phyloP scores from a whole-genome alignment of 2,329 filamentous ascomycete species.

The Anisogramma anomala region DNA sequence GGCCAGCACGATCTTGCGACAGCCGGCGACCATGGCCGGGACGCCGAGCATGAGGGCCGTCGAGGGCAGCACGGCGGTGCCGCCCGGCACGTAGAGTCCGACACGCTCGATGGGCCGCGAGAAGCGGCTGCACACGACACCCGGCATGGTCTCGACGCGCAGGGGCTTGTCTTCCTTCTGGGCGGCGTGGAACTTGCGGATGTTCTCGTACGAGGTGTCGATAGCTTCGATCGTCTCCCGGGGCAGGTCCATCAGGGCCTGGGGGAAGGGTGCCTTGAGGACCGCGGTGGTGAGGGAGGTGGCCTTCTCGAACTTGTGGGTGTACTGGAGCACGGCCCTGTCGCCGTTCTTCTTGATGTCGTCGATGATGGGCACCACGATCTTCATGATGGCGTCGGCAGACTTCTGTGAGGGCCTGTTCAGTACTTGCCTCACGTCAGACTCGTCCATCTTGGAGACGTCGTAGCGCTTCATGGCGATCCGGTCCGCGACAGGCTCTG shows the following conservation, averaged over 20 bases:
- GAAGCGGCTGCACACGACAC: slow-evolving; percentile 89
- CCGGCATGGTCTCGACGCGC: slow-evolving; percentile 92
- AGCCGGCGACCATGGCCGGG: slow-evolving; percentile 93
- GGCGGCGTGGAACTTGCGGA: slow-evolving; percentile 82
- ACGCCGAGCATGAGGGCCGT: slow-evolving; percentile 97
- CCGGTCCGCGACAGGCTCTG: slow-evolving; percentile 28
- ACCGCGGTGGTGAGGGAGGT: slow-evolving; percentile 83
- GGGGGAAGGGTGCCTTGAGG: slow-evolving; percentile 76
- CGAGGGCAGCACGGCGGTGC: slow-evolving; percentile 91
- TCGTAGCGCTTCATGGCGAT: slow-evolving; percentile 79
- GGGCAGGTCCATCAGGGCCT: slow-evolving; percentile 72
- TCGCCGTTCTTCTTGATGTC: slow-evolving; percentile 77
- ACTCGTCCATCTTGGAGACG: slow-evolving; percentile 49
- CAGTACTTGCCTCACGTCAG: slow-evolving; percentile 61
- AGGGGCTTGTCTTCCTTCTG: slow-evolving; percentile 77
- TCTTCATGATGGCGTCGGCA: slow-evolving; percentile 83
- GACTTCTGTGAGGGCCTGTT: slow-evolving; percentile 89
- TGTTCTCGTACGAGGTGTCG: slow-evolving; percentile 87
- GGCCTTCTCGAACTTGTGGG: slow-evolving; percentile 96
- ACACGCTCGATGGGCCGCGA: slow-evolving; percentile 85
- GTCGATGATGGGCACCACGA: slow-evolving; percentile 84
- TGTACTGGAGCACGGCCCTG: slow-evolving; percentile 79
- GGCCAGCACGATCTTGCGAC: slow-evolving; percentile 86
- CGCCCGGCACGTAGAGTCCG: slow-evolving; percentile 91
- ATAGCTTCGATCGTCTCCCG: slow-evolving; percentile 85